phyloP scores from a whole-genome alignment of 1,284 basidiomycete genomes.

The Retiboletus fuscus region DNA sequence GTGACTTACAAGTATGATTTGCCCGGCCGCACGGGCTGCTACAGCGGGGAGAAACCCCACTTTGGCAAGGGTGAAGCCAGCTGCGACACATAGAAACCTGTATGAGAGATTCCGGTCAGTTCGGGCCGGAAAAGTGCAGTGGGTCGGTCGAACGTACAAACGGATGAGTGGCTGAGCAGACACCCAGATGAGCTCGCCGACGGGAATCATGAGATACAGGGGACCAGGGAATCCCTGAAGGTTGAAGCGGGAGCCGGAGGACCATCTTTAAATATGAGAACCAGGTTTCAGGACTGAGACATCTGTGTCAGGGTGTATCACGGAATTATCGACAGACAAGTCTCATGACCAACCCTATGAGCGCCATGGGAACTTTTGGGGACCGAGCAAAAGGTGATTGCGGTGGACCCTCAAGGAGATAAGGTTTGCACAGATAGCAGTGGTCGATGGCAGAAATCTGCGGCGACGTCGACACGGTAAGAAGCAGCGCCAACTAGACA shows the following conservation, averaged over 20 bases:
- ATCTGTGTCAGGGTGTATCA: slow-evolving; percentile 8
- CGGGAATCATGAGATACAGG: slow-evolving; percentile 40
- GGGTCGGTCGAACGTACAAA: slow-evolving; percentile 55
- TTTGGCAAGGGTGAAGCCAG: slow-evolving; percentile 71
- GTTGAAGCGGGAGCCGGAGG: too few species aligned
- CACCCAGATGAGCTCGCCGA: slow-evolving; percentile 65
- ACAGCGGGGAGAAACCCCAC: slow-evolving; percentile 68
- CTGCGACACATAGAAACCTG: slow-evolving; percentile 65
- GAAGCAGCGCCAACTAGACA: background rate
- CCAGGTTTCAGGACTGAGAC: slow-evolving; percentile 13
- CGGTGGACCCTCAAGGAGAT: background rate
- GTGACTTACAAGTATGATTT: slow-evolving; percentile 63
- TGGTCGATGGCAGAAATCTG: background rate
- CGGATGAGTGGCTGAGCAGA: slow-evolving; percentile 70
- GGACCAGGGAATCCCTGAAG: background rate
- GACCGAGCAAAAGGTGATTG: background rate
- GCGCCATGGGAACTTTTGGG: slow-evolving; percentile 12
- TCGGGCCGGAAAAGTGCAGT: background rate
- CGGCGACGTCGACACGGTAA: background rate
- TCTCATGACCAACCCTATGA: background rate
- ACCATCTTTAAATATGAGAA: background rate
- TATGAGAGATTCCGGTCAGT: slow-evolving; percentile 3
- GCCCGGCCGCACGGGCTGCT: slow-evolving; percentile 69
- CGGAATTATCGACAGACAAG: slow-evolving; percentile 16
- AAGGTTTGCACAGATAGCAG: background rate